Base-by-base conservation (phyloP, 441 rosid genomes). In the Gossypium trilobum region DNA sequence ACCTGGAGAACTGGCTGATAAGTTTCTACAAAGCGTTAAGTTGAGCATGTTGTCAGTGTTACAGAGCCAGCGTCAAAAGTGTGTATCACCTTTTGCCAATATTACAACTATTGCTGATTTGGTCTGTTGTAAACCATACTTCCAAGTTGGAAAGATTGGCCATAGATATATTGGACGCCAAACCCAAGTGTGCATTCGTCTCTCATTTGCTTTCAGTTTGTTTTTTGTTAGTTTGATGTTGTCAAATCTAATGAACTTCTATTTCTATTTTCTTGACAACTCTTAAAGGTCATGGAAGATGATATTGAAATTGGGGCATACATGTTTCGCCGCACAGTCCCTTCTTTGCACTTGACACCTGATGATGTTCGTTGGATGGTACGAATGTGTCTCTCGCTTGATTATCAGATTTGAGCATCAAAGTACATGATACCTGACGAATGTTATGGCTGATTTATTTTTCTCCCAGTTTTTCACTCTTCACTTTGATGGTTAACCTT, bases 331-430 rank as follows among this genome's bases (percentile, higher is more conserved):
- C 83, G 99, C 75, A 95, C 96, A 1, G 97, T 95, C 77, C 97
- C 99, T 78, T 86, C 91, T 1, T 77, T 86, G 78, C 94, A 92
- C 77, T 75, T 94, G 75, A 87, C 94, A 52, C 82, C 93, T 29
- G 95, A 89, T 74, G 97, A 91, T 83, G 89, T 89, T 75, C 95
- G 95, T 52, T 89, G 92, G 97, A 91, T 91, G 97, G 97, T 91
- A 86, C 72, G 82, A 68, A 20, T 22, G 22, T 57, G 25, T 42
- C 36, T 75, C 36, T 73, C 58, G 11, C 46, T 22, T 48, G 56
- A 57, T 69, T 27, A 23, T 31, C 33, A 72, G 54, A 36, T 71
- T 67, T 61, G 50, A 2, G 42, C 23, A 27, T 50, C 3, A 67
- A 50, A 48, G 44, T 11, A n/a, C 59, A 50, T 50, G 42, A 50